Percentiles rank a stretch among this genome's conserved stretches.
These are phyloP conservation scores for Pinus taeda DNA, from an alignment of 75 land plant genomes.

Conservation along the genomic window DNA sequence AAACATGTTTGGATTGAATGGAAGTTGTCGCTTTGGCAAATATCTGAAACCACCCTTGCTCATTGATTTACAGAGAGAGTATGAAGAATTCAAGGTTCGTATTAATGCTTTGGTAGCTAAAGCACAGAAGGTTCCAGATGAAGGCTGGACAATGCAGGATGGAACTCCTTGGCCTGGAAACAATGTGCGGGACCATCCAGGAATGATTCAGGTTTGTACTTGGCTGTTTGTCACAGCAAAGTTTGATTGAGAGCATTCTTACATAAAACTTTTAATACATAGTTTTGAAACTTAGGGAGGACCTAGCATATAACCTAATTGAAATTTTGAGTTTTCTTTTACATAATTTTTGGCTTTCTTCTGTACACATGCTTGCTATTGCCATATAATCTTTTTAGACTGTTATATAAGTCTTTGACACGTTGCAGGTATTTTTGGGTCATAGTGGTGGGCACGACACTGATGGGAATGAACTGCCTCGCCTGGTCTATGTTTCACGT, in stretches of 20 bases:
- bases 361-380: background rate
- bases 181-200: constrained; percentile 71
- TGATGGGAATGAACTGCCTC: constrained; percentile 76
- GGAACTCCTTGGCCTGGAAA: constrained; percentile 85
- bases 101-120: constrained; percentile 72
- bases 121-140: constrained; percentile 73
- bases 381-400: background rate
- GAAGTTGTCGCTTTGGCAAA: background rate
- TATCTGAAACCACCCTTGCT: background rate
- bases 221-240: background rate
- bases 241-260: background rate
- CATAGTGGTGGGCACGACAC: constrained; percentile 61
- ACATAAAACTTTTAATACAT: background rate
- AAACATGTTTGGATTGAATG: constrained; percentile 3
- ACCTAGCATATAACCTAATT: background rate
- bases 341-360: background rate
- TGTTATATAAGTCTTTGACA: background rate
- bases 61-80: constrained; percentile 58
- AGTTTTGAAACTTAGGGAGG: background rate
- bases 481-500: constrained; percentile 83
- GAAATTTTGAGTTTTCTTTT: background rate
- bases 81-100: constrained; percentile 78
- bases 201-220: constrained; percentile 67
- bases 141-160: constrained; percentile 85
- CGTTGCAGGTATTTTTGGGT: constrained; percentile 73